Evolutionary conservation across 169 alveolate genomes (phyloP), one percentile per base, ranked within the genome.

Genomic region (Amoebophrya sp.): DNA sequence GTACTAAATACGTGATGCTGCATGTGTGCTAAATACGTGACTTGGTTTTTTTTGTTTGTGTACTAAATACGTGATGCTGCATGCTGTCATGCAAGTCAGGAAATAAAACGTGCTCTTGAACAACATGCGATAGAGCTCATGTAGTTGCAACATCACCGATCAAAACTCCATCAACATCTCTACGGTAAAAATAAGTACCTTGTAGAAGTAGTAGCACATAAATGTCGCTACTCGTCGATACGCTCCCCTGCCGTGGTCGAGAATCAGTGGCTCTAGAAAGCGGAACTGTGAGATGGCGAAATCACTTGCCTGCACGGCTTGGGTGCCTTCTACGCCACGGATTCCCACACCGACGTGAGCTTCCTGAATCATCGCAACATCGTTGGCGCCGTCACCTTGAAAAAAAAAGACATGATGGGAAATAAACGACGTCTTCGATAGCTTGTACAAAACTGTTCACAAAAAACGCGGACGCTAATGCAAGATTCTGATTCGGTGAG

Each of bases 351-450:
- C 99, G 23, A 98, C 99, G 93, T 98, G 97, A 39, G 99, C 99
- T 92, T 97, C 98, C 94, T 96, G 96, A 32, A 98, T 97, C 99
- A 98, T 98, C 77, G 97, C 96, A 32, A 98, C 99, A 95, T 98
- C 99, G 95, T 98, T 98, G 35, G 99, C 99, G 35, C 99, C 99
- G 95, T 98, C 99, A 2, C 99, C 99, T n/a, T n/a, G n/a, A n/a
- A n/a, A n/a, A n/a, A n/a, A n/a, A n/a, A n/a, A n/a, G n/a, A n/a
- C n/a, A n/a, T n/a, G n/a, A n/a, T n/a, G n/a, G n/a, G n/a, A n/a
- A n/a, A n/a, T n/a, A n/a, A n/a, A n/a, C n/a, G n/a, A n/a, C n/a
- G n/a, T n/a, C n/a, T n/a, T n/a, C n/a, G n/a, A n/a, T n/a, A n/a
- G n/a, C n/a, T n/a, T n/a, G n/a, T n/a, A n/a, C n/a, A n/a, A n/a